These are phyloP conservation scores for Ogataea neopini DNA, from an alignment of 805 yeast genomes.

Conservation along the genomic window DNA sequence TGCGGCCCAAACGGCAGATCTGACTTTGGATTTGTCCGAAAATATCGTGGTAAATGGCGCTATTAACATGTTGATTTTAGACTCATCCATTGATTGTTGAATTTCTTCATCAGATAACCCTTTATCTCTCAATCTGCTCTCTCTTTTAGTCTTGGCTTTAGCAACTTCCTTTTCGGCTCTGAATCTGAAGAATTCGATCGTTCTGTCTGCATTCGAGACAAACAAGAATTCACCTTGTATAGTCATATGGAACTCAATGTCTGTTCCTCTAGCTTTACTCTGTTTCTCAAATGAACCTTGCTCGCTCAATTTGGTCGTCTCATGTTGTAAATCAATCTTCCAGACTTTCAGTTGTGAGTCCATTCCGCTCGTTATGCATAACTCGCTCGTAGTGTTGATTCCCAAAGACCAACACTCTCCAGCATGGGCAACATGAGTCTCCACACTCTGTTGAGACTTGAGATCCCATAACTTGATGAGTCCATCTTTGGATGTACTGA, in stretches of 20 bases:
- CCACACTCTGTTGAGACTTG: constrained; percentile 84
- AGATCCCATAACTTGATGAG: constrained; percentile 92
- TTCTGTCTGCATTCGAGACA: constrained; percentile 77
- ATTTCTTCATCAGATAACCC: constrained; percentile 65
- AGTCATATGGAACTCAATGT: constrained; percentile 50
- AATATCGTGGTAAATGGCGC: constrained; percentile 72
- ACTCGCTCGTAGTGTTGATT: constrained; percentile 34
- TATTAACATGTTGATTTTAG: constrained; percentile 56
- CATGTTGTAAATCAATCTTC: constrained; percentile 59
- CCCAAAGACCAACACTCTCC: constrained; percentile 93
- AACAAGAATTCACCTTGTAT: constrained; percentile 53
- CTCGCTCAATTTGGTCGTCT: constrained; percentile 53
- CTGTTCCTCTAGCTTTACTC: constrained; percentile 70
- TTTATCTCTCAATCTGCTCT: constrained; percentile 73
- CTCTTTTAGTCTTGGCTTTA: constrained; percentile 75
- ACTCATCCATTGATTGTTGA: constrained; percentile 45
- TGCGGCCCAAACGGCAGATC: constrained; percentile 65
- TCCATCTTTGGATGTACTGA: constrained; percentile 87
- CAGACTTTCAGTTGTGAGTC: constrained; percentile 85
- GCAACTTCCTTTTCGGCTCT: constrained; percentile 75
- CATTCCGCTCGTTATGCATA: constrained; percentile 71
- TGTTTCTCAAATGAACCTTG: constrained; percentile 72
- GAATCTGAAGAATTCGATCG: constrained; percentile 76
- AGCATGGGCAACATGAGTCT: constrained; percentile 90
- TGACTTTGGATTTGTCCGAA: constrained; percentile 57